These are phyloP conservation scores for Umbelopsis sp. DNA, from an alignment of 192 early-diverging fungal genomes.

Conservation along the genomic window DNA sequence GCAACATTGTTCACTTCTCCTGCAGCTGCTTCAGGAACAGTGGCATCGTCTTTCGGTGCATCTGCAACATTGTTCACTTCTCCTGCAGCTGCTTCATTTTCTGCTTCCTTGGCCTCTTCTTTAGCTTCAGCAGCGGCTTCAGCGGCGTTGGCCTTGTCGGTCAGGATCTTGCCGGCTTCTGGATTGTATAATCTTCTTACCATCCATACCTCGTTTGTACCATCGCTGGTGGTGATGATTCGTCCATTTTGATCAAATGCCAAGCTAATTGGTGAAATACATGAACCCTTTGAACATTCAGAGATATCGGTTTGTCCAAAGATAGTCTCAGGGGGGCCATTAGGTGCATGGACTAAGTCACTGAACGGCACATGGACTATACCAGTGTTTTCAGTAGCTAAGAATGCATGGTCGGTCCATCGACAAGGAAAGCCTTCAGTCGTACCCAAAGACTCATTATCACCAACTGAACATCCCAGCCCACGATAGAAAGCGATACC, in stretches of 20 bases:
- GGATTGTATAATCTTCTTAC: conserved; percentile 28
- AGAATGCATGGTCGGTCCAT: conserved; percentile 37
- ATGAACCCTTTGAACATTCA: not conserved
- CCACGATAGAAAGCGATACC: conserved; percentile 29
- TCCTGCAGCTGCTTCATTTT: not conserved
- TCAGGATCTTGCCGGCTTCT: conserved; percentile 22
- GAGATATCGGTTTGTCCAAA: conserved; percentile 20
- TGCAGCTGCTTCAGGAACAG: not conserved
- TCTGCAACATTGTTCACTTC: not conserved
- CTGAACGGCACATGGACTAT: conserved; percentile 30
- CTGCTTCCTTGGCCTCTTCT: conserved; percentile 18
- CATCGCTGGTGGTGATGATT: conserved; percentile 24
- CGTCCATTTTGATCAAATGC: conserved; percentile 27
- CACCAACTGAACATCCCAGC: conserved; percentile 30
- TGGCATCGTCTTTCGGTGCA: no score
- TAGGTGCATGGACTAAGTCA: conserved; percentile 33
- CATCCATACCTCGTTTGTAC: conserved; percentile 31
- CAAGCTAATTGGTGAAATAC: conserved; percentile 27
- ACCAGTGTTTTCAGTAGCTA: conserved; percentile 21
- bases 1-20: not conserved
- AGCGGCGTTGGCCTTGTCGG: conserved; percentile 18
- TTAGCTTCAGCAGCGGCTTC: conserved; percentile 17
- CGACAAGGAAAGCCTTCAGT: conserved; percentile 36
- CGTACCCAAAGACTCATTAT: conserved; percentile 5
- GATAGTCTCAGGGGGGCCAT: conserved; percentile 25